Evolutionary conservation across 164 flowering plant genomes (phyloP), one percentile per base, ranked within the genome.

Genomic region (Stephania cephalantha): DNA sequence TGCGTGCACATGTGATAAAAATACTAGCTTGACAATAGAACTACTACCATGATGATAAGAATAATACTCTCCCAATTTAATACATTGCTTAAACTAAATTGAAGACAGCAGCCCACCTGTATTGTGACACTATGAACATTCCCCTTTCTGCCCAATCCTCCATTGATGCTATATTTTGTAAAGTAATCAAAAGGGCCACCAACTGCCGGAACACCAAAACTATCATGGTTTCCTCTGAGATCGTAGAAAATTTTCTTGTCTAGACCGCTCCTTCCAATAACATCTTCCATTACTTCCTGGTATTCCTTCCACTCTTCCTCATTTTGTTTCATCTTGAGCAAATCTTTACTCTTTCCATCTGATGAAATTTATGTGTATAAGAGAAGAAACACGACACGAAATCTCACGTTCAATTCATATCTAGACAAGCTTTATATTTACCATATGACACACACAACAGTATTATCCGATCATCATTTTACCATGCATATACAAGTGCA

Each of bases 161-260:
- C 94, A 84, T 83, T 93, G 74, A 95, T 81, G 78, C 97, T 91
- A 82, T 91, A 90, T 48, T 86, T 89, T 1, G 91, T 85, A 74
- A 85, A 95, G 82, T 83, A 95, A 83, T 95, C 99, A 76, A 80
- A 84, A 17, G 85, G 72, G 58, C 88, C 90, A 75, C 97, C 96
- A 71, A 84, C 80, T 17, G 17, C 73, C 11, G 96, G 91, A 2
- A 95, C 97, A 72, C 97, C 99, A 83, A 91, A 95, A 72, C 80
- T 89, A 76, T 95, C 99, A 85, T 95, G 99, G 81, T 95, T 95
- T n/a, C 99, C 99, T 84, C 97, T 87, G 22, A 95, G 83, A 85
- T 95, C 98, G 78, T 89, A 95, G 85, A 95, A 95, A 70, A 86
- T 76, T 74, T 79, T 81, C 83, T 86, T 86, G 70, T 88, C 84